Percentiles rank a stretch among this genome's conserved stretches.
These are phyloP conservation scores for Atkinsonella hypoxylon DNA, from an alignment of 2,329 filamentous ascomycete genomes.

Conservation along the genomic window DNA sequence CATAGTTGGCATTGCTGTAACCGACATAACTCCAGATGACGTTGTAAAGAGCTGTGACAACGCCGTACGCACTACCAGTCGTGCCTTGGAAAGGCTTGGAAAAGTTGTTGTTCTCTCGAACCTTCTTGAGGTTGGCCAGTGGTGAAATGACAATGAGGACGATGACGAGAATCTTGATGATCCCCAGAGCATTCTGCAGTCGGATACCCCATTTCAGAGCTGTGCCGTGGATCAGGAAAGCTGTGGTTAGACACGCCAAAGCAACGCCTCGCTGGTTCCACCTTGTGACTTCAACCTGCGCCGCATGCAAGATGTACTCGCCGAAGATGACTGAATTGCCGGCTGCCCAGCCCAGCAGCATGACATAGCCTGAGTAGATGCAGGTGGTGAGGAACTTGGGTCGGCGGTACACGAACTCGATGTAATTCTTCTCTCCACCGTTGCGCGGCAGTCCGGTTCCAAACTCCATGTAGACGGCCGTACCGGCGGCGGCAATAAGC, in stretches of 20 bases:
- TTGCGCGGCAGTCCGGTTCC: constrained; percentile 53
- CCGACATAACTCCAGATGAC: constrained; percentile 61
- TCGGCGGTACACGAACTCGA: constrained; percentile 50
- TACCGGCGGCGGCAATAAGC: constrained; percentile 48
- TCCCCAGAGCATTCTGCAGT: constrained; percentile 53
- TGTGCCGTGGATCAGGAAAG: constrained; percentile 53
- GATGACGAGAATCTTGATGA: constrained; percentile 54
- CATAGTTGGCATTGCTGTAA: constrained; percentile 58
- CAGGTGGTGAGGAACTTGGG: constrained; percentile 50
- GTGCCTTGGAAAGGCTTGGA: constrained; percentile 52
- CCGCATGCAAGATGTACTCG: constrained; percentile 57
- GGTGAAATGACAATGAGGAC: constrained; percentile 53
- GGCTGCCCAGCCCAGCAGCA: constrained; percentile 53
- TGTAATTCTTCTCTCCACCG: constrained; percentile 56
- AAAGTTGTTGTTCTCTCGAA: constrained; percentile 50
- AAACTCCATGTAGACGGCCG: constrained; percentile 54
- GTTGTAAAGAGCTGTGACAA: constrained; percentile 60
- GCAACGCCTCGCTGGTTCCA: constrained; percentile 59
- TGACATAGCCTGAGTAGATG: constrained; percentile 48
- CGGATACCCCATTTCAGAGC: constrained; percentile 55
- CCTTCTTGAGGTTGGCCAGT: constrained; percentile 46
- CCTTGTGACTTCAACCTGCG: constrained; percentile 46
- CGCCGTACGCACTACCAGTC: constrained; percentile 51
- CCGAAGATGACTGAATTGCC: constrained; percentile 59
- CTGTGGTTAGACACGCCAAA: constrained; percentile 52